These are phyloP conservation scores for Ogataea paraovalis DNA, from an alignment of 805 yeast species.

Conservation along the genomic window DNA sequence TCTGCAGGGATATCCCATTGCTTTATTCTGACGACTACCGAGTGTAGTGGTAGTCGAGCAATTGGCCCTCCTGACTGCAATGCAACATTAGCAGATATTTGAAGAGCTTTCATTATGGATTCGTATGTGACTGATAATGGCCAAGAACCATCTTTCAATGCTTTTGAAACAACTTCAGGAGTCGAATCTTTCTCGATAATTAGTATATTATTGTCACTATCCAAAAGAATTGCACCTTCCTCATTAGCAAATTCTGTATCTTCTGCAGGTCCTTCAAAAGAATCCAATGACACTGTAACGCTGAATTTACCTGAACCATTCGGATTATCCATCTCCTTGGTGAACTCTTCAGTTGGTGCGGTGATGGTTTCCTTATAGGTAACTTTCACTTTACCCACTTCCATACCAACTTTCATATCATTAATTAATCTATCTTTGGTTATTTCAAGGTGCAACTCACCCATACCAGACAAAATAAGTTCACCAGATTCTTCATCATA, in stretches of 20 bases:
- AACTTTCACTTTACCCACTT: conserved; percentile 79
- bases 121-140: conserved; percentile 43
- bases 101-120: conserved; percentile 47
- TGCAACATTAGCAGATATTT: conserved; percentile 57
- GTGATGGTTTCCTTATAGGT: conserved; percentile 75
- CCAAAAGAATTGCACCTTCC: conserved; percentile 37
- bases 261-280: conserved; percentile 33
- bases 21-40: conserved; percentile 51
- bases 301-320: conserved; percentile 21
- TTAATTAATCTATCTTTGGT: conserved; percentile 73
- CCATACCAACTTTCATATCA: conserved; percentile 78
- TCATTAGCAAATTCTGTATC: conserved; percentile 31
- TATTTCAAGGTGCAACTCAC: conserved; percentile 91
- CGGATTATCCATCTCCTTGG: conserved; percentile 15
- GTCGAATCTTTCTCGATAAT: conserved; percentile 32
- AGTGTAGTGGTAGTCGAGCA: conserved; percentile 55
- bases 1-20: conserved; percentile 55
- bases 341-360: conserved; percentile 19
- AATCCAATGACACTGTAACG: conserved; percentile 25
- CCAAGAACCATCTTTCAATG: conserved; percentile 36
- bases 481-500: conserved; percentile 87
- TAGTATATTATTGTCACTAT: conserved; percentile 44
- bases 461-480: conserved; percentile 91
- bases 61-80: conserved; percentile 66
- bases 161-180: conserved; percentile 22